Evolutionary conservation across 495 filamentous ascomycete genomes (phyloP).

Genomic region (Aspergillus nanangensis): DNA sequence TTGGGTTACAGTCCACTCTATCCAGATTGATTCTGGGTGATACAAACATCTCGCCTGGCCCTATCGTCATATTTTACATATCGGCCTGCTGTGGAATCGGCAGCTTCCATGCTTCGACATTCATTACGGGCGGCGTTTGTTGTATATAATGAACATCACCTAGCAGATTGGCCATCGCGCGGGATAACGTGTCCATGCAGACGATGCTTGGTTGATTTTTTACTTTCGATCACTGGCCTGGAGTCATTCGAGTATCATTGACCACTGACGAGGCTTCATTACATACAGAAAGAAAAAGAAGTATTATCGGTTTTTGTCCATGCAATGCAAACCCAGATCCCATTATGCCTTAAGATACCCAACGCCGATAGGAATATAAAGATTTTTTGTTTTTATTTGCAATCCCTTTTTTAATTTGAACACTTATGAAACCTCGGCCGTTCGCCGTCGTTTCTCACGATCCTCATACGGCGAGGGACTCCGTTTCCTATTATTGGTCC

Average conservation of each 20-base stretch:
- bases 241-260: constrained; percentile 2
- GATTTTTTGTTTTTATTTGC: constrained; percentile 6
- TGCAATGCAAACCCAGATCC: constrained; percentile 2
- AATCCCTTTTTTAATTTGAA: constrained; percentile 3
- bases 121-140: too few species aligned
- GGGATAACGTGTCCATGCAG: not conserved
- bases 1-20: too few species aligned
- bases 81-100: too few species aligned
- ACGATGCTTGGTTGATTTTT: not conserved
- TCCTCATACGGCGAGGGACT: constrained; percentile 59
- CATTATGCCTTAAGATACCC: constrained; percentile 10
- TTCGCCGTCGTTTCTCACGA: constrained; percentile 64
- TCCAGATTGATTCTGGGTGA: too few species aligned
- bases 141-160: too few species aligned
- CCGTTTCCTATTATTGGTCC: constrained; percentile 46
- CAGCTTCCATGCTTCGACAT: too few species aligned
- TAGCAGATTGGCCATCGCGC: too few species aligned
- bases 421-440: constrained; percentile 39
- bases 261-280: not conserved
- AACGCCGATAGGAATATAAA: constrained; percentile 22
- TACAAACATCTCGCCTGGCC: too few species aligned
- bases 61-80: too few species aligned
- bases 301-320: not conserved
- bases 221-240: not conserved
- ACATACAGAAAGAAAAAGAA: constrained; percentile 4